Evolutionary conservation across 495 filamentous ascomycete genomes (phyloP), one percentile per base, ranked within the genome.

Genomic region (Annulohypoxylon nitens): DNA sequence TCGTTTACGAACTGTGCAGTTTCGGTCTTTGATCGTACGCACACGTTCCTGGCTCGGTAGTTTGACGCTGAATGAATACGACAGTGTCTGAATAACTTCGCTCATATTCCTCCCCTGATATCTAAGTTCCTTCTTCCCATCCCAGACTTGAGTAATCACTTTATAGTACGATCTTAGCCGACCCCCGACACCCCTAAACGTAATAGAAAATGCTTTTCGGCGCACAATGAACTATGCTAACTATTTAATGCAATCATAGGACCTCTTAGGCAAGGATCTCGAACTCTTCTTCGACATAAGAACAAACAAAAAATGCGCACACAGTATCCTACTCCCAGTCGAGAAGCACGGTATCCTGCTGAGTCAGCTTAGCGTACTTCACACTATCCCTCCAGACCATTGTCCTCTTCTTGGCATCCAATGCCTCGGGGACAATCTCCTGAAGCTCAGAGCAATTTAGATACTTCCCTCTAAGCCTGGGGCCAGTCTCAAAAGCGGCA

Each of bases 341-440:
- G 14, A 26, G 8, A 23, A 51, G 48, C 11, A 11, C 3, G 14
- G 23, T 51, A 14, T 51, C 48, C 5, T 18, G 20, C 2, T 26
- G 9, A 20, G 20, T 51, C 20, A 51, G 11, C 2, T 51, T 18
- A 2, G 48, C 30, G 3, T 51, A 51, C 48, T 26, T 51, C 48
- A 51, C 48, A 23, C 48, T 51, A 11, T 51, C 48, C 9, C 48
- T 51, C 20, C 48, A 51, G 25, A 14, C 48, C 48, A 51, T 51
- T 12, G 48, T 2, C 25, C 48, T 25, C 20, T 26, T 53, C 48
- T 53, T 25, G 48, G 10, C 23, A 25, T 53, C 23, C 3, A 23
- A 14, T 0, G 48, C 23, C 4, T 53, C 23, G 8, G 48, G 48
- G 2, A 53, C 18, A 23, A 53, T 9, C 3, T 23, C 10, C 48